Evolutionary conservation across 2,329 filamentous ascomycete species (phyloP), one percentile per base, ranked within the genome.

Genomic region (Fusarium pseudonygamai): DNA sequence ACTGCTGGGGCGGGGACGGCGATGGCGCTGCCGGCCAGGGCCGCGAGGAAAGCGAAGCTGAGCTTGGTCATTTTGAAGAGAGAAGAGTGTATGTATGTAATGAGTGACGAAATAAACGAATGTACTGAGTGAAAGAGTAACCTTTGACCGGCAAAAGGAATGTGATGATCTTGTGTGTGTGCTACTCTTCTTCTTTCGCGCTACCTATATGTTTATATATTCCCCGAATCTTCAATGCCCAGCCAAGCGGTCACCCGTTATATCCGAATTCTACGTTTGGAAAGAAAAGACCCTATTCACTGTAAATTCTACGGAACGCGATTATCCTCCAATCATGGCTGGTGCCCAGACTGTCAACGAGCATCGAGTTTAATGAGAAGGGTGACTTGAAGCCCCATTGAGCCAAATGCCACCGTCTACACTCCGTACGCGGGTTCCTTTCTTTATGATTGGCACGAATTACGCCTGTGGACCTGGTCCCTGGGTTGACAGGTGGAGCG

Each of bases 61-160:
- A 73, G 47, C 37, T 74, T 74, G 12, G 72, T 57, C 72, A 74
- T 74, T 28, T 60, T 72, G 60, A 52, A 30, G 13, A 52, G 7
- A 26, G 16, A 30, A 3, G 24, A 6, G 20, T 22, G 15, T n/a
- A 37, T 11, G 16, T 14, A 14, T 40, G 22, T 43, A 72, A 47
- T 34, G 49, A 52, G 32, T 43, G 60, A 68, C 40, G 26, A 22
- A 8, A 49, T 60, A 37, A 68, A 68, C 8, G 47, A 68, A 36
- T 49, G 64, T 63, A 13, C 22, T 36, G 52, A 8, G 45, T 39
- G 30, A 58, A 69, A 34, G 46, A 20, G 32, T 45, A 40, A 55
- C 60, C 57, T 55, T 74, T 73, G 71, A 16, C 71, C 71, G 32
- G 71, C 71, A 74, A 73, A 72, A 67, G 60, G 58, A 64, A 68